phyloP scores from a whole-genome alignment of 306 rosid genomes.

The Begonia loranthoides region DNA sequence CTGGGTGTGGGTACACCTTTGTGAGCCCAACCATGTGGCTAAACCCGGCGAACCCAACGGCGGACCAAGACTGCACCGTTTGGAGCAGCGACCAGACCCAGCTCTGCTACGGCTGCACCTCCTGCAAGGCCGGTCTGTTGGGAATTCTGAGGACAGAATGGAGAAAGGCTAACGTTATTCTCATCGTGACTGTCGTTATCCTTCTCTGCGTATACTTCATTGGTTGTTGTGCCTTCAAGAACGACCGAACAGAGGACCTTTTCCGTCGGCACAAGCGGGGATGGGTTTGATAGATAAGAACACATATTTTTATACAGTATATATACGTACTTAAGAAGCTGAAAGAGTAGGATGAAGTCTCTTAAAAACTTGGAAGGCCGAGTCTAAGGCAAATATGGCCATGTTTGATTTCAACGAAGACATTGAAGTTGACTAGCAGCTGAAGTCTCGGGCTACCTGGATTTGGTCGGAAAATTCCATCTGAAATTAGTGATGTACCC shows the following conservation, averaged over 20 bases:
- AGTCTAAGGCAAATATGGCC: no score
- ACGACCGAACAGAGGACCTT: slow-evolving; percentile 78
- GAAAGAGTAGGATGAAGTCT: no score
- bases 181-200: slow-evolving; percentile 59
- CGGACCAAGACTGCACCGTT: slow-evolving; percentile 57
- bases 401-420: no score
- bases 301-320: no score
- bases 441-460: background rate
- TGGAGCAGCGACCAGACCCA: slow-evolving; percentile 86
- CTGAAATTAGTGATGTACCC: background rate
- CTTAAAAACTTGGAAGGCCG: no score
- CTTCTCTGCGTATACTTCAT: slow-evolving; percentile 71
- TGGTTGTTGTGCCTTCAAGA: slow-evolving; percentile 88
- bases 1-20: slow-evolving; percentile 57
- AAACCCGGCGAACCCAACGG: slow-evolving; percentile 55
- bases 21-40: slow-evolving; percentile 79
- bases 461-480: background rate
- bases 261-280: slow-evolving; percentile 75
- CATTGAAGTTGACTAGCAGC: no score
- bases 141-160: slow-evolving; percentile 84
- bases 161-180: slow-evolving; percentile 69
- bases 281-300: slow-evolving; percentile 27
- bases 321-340: no score
- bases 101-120: slow-evolving; percentile 72
- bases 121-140: slow-evolving; percentile 84